These are phyloP conservation scores for Hypericum androsaemum DNA, from an alignment of 345 rosid species.

Conservation along the genomic window DNA sequence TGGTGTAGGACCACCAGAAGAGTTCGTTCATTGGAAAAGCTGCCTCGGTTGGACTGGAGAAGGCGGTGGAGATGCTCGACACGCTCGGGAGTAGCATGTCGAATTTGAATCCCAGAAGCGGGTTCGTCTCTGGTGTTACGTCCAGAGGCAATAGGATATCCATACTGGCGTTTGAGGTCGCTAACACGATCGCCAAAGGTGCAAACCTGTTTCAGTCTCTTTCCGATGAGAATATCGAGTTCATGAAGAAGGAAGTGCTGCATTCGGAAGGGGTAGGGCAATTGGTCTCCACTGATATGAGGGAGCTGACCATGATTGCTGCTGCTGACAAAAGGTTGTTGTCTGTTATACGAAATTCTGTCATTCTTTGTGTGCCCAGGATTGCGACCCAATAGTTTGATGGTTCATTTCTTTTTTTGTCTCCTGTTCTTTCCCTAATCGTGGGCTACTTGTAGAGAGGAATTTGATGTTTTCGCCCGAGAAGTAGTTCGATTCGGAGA, in stretches of 20 bases:
- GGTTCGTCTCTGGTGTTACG: conserved; percentile 41
- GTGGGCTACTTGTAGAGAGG: conserved; percentile 47
- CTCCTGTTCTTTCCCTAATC: neutral
- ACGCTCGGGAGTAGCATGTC: conserved; percentile 74
- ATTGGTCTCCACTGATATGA: conserved; percentile 56
- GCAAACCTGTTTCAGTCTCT: conserved; percentile 61
- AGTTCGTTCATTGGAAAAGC: conserved; percentile 57
- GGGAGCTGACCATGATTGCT: conserved; percentile 59
- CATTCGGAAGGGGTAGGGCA: conserved; percentile 56
- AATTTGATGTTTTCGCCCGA: conserved; percentile 56
- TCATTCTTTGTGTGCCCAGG: neutral
- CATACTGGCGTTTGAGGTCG: conserved; percentile 83
- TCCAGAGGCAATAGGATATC: conserved; percentile 45
- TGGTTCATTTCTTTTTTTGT: neutral
- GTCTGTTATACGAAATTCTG: conserved; percentile 7
- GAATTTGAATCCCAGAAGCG: conserved; percentile 45
- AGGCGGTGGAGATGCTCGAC: conserved; percentile 64
- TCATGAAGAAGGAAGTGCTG: conserved; percentile 52
- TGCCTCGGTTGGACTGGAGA: conserved; percentile 49
- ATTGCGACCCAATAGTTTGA: neutral
- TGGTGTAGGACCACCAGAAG: conserved; percentile 33
- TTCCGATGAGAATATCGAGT: conserved; percentile 46
- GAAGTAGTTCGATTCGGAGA: conserved; percentile 90
- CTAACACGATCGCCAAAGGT: conserved; percentile 81
- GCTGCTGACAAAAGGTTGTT: conserved; percentile 86